A percentile compares a stretch with the other conserved stretches of the same genome.
Evolutionary conservation across 805 yeast genomes (phyloP).

Genomic region (Teunomyces cretensis): DNA sequence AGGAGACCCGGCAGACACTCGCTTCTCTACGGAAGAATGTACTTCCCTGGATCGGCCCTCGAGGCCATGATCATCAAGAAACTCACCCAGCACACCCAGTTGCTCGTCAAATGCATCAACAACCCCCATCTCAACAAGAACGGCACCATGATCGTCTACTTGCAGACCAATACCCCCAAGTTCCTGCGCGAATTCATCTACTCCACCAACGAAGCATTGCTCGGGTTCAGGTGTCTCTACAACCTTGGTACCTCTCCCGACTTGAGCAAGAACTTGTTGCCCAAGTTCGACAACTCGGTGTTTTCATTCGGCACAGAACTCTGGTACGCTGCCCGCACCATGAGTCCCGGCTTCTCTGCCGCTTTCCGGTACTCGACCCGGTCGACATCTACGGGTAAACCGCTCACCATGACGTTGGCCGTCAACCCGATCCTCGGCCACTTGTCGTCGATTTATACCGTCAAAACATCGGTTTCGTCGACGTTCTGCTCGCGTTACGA

Average conservation of each 20-base stretch:
- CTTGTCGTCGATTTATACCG: slow-evolving; percentile 81
- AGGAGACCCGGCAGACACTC: slow-evolving; percentile 19
- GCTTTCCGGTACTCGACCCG: slow-evolving; percentile 83
- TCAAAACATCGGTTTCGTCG: slow-evolving; percentile 70
- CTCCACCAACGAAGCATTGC: slow-evolving; percentile 77
- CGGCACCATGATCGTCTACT: slow-evolving; percentile 61
- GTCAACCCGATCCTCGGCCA: slow-evolving; percentile 90
- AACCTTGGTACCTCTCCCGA: slow-evolving; percentile 45
- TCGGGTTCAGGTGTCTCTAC: slow-evolving; percentile 80
- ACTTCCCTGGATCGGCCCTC: slow-evolving; percentile 79
- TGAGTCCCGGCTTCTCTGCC: slow-evolving; percentile 88
- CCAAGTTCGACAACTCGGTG: slow-evolving; percentile 58
- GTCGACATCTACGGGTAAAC: slow-evolving; percentile 83
- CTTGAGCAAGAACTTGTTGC: slow-evolving; percentile 14
- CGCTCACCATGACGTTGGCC: slow-evolving; percentile 82
- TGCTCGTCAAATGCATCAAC: slow-evolving; percentile 73
- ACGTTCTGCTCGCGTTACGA: slow-evolving; percentile 84
- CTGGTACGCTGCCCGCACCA: slow-evolving; percentile 81
- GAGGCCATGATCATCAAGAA: slow-evolving; percentile 84
- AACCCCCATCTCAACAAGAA: slow-evolving; percentile 55
- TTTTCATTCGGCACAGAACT: slow-evolving; percentile 79
- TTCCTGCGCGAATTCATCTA: slow-evolving; percentile 72
- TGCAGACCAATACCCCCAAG: slow-evolving; percentile 65
- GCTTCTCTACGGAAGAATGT: slow-evolving; percentile 80
- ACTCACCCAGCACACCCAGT: slow-evolving; percentile 57